Conservation (phyloP, 2,329 filamentous ascomycete genomes). For the Helminthosporium solani region DNA sequence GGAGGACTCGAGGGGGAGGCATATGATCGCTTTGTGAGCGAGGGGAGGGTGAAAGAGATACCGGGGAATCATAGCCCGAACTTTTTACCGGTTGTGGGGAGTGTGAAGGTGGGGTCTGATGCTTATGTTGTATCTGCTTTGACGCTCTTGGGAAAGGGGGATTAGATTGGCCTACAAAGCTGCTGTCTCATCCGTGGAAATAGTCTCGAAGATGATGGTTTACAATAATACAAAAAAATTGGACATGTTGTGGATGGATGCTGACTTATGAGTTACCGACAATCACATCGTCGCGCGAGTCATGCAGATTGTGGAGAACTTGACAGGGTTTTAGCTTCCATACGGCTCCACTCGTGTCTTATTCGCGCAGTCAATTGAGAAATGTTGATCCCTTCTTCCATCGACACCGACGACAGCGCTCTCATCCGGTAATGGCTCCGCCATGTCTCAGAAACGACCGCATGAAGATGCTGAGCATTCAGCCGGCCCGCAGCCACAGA, state of each 20-base stretch:
- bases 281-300: no score
- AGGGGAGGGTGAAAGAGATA: constrained; percentile 51
- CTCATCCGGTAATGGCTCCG: constrained; percentile 52
- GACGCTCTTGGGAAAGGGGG: constrained; percentile 44
- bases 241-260: no score
- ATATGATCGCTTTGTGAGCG: constrained; percentile 53
- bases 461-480: constrained; percentile 32
- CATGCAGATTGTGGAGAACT: no score
- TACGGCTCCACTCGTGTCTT: neutral
- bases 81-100: constrained; percentile 62
- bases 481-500: constrained; percentile 25
- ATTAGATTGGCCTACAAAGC: no score
- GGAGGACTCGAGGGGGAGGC: constrained; percentile 54
- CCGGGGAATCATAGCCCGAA: constrained; percentile 61
- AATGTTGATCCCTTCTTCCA: neutral
- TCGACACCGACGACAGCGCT: neutral
- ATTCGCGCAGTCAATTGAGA: neutral
- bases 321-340: no score
- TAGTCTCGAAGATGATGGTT: no score
- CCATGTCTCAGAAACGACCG: constrained; percentile 56
- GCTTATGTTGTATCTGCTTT: constrained; percentile 55
- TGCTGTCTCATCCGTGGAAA: no score
- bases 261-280: no score
- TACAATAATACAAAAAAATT: no score
- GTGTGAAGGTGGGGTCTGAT: constrained; percentile 54